A percentile compares a stretch with the other conserved stretches of the same genome.
Conservation (phyloP, 331 rosid genomes). For the Stylosanthes scabra region DNA sequence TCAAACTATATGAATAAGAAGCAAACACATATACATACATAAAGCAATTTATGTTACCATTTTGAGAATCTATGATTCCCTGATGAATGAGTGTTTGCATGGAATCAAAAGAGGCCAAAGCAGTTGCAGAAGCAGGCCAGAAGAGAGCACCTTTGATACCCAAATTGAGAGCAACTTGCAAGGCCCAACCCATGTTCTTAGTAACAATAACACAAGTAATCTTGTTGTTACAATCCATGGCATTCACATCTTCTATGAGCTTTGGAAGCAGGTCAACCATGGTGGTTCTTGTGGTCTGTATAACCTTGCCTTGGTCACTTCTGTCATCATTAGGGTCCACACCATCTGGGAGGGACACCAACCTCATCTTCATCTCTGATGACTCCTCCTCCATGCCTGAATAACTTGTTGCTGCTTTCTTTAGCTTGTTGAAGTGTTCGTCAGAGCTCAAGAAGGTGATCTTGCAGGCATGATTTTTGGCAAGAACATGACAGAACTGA, state of each 20-base stretch:
- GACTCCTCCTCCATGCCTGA: neutral
- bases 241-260: constrained; percentile 24
- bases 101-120: constrained; percentile 28
- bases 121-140: constrained; percentile 48
- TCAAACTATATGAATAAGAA: no score
- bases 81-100: constrained; percentile 40
- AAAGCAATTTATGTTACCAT: constrained; percentile 29
- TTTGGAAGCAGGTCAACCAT: constrained; percentile 45
- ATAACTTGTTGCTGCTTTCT: constrained; percentile 7
- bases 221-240: constrained; percentile 27
- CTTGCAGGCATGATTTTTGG: constrained; percentile 35
- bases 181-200: constrained; percentile 50
- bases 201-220: constrained; percentile 43
- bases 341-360: constrained; percentile 52
- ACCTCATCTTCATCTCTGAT: constrained; percentile 31
- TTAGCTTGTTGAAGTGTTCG: neutral
- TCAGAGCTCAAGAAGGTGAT: constrained; percentile 48
- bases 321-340: constrained; percentile 48
- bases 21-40: no score
- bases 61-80: constrained; percentile 32
- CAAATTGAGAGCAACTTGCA: constrained; percentile 31
- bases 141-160: constrained; percentile 47
- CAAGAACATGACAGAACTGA: constrained; percentile 13
- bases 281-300: constrained; percentile 29
- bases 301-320: neutral